Evolutionary conservation across 352 stramenopile genomes (phyloP), one percentile per base, ranked within the genome.

Genomic region (Phytophthora capsici): DNA sequence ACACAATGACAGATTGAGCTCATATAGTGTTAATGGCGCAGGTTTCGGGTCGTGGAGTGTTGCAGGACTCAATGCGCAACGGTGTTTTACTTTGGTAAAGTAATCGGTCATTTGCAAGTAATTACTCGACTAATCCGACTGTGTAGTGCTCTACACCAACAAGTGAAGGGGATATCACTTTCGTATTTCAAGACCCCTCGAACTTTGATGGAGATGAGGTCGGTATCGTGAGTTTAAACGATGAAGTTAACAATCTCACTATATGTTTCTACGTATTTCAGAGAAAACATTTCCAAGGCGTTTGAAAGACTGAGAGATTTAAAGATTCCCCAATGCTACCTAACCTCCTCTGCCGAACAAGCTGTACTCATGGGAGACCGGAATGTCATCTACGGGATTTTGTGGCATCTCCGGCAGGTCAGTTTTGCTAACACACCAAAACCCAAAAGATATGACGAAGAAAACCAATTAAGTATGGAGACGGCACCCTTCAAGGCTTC

Each of bases 341-440:
- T 70, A 17, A 63, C 46, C 26, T 9, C 66, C 7, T 40, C 47
- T 36, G 59, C 66, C 1, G 59, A 66, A 16, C 67, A 73, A 57
- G 60, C 41, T 23, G 53, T 78, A 25, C 64, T 82, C 4, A 72
- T 85, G 25, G 80, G 80, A 8, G 68, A 90, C 44, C 71, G 69
- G 30, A 74, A 88, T 43, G 57, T 72, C 4, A 67, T 56, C 19
- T 89, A 82, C 38, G 78, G 71, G 5, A 34, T 89, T 19, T 63
- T 89, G 14, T 88, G 82, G 80, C 57, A 82, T 52, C 34, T 89
- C 6, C 84, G 78, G 77, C 79, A 88, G 26, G 56, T 52, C 10
- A 65, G 40, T 46, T 36, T 22, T 40, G 38, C 41, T 40, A 28
- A 28, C 25, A 28, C 25, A 28, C 4, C 4, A 28, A 28, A 28